These are phyloP conservation scores for Dothistroma pini DNA, from an alignment of 2,329 filamentous ascomycete species.

Conservation along the genomic window DNA sequence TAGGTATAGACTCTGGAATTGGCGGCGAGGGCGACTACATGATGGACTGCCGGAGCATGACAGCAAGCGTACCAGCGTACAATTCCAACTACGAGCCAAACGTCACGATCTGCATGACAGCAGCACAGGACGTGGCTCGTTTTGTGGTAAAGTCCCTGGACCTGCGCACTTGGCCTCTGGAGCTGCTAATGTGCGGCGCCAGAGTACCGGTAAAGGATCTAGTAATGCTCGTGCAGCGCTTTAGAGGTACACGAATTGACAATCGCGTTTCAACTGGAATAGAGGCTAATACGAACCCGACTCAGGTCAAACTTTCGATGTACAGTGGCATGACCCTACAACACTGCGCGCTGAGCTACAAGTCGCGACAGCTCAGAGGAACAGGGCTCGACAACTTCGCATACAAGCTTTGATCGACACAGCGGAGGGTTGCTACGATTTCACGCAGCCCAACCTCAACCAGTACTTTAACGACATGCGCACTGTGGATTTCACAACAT, in stretches of 20 bases:
- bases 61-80: conserved; percentile 59
- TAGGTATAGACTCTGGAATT: conserved; percentile 53
- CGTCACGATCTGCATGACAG: conserved; percentile 63
- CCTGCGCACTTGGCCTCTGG: conserved; percentile 61
- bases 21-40: conserved; percentile 62
- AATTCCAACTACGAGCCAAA: conserved; percentile 46
- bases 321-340: conserved; percentile 48
- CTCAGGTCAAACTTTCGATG: conserved; percentile 18
- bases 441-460: conserved; percentile 59
- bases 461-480: conserved; percentile 37
- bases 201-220: conserved; percentile 59
- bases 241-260: background rate
- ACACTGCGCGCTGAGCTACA: conserved; percentile 49
- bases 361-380: conserved; percentile 34
- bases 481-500: conserved; percentile 37
- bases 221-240: conserved; percentile 41
- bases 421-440: conserved; percentile 64
- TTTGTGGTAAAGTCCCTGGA: conserved; percentile 69
- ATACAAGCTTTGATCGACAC: conserved; percentile 64
- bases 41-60: conserved; percentile 56
- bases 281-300: background rate
- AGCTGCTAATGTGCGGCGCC: conserved; percentile 68
- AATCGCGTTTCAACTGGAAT: background rate
- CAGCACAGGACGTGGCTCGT: conserved; percentile 65
- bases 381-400: conserved; percentile 38